phyloP scores from a whole-genome alignment of 2,329 filamentous ascomycete genomes.

The Neurospora crassa region DNA sequence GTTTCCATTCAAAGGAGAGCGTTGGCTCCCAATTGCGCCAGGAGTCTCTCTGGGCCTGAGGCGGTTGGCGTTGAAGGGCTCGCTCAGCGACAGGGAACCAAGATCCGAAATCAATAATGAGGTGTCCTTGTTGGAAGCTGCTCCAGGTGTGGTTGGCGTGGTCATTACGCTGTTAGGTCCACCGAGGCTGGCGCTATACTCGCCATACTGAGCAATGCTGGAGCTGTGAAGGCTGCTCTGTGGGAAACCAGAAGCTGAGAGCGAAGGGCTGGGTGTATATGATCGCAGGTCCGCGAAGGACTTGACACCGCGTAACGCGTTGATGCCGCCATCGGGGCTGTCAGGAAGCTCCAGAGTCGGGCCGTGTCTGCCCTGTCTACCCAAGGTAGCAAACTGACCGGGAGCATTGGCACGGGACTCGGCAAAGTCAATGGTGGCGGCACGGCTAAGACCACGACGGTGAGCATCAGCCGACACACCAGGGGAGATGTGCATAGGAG shows the following conservation, averaged over 20 bases:
- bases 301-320: slow-evolving; percentile 85
- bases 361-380: slow-evolving; percentile 52
- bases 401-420: slow-evolving; percentile 51
- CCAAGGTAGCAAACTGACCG: slow-evolving; percentile 65
- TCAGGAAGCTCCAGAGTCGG: slow-evolving; percentile 84
- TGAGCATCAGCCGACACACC: slow-evolving; percentile 66
- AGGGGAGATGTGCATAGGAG: slow-evolving; percentile 47
- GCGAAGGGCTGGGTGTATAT: slow-evolving; percentile 87
- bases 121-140: slow-evolving; percentile 18
- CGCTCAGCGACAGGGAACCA: slow-evolving; percentile 40
- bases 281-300: slow-evolving; percentile 93
- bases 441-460: slow-evolving; percentile 77
- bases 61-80: slow-evolving; percentile 35
- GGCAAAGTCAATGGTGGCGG: slow-evolving; percentile 95
- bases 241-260: slow-evolving; percentile 74
- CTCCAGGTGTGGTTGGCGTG: slow-evolving; percentile 29
- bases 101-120: slow-evolving; percentile 38
- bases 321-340: slow-evolving; percentile 60
- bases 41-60: slow-evolving; percentile 38
- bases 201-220: slow-evolving; percentile 32
- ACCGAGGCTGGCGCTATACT: slow-evolving; percentile 30
- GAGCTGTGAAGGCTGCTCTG: slow-evolving; percentile 20
- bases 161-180: slow-evolving; percentile 26
- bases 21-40: slow-evolving; percentile 57
- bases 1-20: slow-evolving; percentile 40